phyloP scores from a whole-genome alignment of 75 land plant species.

The Azolla pinnata region DNA sequence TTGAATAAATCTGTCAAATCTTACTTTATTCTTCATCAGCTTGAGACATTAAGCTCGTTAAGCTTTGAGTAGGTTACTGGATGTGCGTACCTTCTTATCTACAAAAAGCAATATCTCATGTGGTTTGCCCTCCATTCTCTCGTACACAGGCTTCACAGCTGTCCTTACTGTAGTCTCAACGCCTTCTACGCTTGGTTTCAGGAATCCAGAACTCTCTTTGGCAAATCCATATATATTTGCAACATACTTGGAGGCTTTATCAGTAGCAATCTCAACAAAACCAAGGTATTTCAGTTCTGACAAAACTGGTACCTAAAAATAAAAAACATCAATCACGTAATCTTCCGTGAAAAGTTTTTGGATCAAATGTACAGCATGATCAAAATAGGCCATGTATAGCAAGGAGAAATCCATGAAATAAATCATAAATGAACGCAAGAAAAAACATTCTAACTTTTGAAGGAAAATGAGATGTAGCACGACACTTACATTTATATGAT shows the following conservation, averaged over 20 bases:
- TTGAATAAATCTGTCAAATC: no score
- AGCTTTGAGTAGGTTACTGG: background rate
- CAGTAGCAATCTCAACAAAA: constrained; percentile 25
- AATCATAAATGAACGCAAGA: no score
- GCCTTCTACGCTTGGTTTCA: constrained; percentile 31
- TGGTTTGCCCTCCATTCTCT: constrained; percentile 36
- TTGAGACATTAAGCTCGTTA: no score
- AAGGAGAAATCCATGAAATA: no score
- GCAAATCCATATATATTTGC: constrained; percentile 38
- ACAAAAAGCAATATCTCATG: constrained; percentile 31
- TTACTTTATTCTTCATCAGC: no score
- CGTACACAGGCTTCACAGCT: constrained; percentile 40
- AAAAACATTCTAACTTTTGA: no score
- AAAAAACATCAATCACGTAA: no score
- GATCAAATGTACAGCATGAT: no score
- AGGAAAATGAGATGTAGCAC: no score
- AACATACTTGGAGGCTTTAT: constrained; percentile 12
- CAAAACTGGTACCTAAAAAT: background rate
- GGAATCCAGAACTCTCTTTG: constrained; percentile 46
- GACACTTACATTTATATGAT: no score
- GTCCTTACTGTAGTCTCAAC: constrained; percentile 39
- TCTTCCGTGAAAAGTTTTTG: no score
- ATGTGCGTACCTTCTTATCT: constrained; percentile 36
- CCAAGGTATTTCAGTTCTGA: constrained; percentile 38
- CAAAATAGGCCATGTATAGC: no score